Percentiles rank a stretch among this genome's conserved stretches.
Conservation (phyloP, 2,329 filamentous ascomycete species). For the Colletotrichum musicola region DNA sequence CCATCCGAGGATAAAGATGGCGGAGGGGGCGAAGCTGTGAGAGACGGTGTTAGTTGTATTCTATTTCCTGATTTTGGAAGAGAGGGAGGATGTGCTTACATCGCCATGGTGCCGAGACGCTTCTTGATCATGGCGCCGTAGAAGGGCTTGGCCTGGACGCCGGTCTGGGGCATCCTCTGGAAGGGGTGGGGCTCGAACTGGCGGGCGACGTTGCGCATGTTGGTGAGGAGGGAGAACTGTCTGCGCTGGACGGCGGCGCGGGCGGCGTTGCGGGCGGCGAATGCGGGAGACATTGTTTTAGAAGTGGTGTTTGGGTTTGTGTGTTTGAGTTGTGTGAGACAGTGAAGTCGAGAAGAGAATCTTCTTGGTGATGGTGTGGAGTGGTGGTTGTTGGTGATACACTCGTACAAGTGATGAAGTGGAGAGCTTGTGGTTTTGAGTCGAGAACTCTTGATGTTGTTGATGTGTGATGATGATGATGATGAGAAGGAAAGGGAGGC, state of each 20-base stretch:
- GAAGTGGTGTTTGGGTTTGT: slow-evolving; percentile 34
- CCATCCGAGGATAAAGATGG: slow-evolving; percentile 36
- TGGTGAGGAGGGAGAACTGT: slow-evolving; percentile 52
- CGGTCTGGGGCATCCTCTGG: slow-evolving; percentile 49
- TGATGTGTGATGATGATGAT: slow-evolving; percentile 33
- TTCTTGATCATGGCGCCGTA: slow-evolving; percentile 52
- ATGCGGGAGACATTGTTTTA: slow-evolving; percentile 48
- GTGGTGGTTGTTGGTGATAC: slow-evolving; percentile 19
- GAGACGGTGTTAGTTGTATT: slow-evolving; percentile 4
- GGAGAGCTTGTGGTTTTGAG: slow-evolving; percentile 33
- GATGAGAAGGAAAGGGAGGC: slow-evolving; percentile 15
- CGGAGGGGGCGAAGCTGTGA: slow-evolving; percentile 20
- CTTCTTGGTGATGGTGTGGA: slow-evolving; percentile 26
- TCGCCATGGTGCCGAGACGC: slow-evolving; percentile 44
- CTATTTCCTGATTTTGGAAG: background rate
- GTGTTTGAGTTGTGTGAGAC: background rate
- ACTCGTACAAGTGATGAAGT: slow-evolving; percentile 28
- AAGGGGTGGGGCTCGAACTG: slow-evolving; percentile 54
- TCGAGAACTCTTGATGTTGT: slow-evolving; percentile 35
- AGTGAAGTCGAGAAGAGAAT: slow-evolving; percentile 13
- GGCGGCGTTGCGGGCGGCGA: slow-evolving; percentile 49
- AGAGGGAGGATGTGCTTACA: slow-evolving; percentile 48
- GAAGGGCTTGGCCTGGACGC: slow-evolving; percentile 49
- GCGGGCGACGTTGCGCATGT: slow-evolving; percentile 51
- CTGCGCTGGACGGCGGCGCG: slow-evolving; percentile 43